Base-by-base conservation (phyloP, 2,329 filamentous ascomycete species). In the Apiospora arundinis region DNA sequence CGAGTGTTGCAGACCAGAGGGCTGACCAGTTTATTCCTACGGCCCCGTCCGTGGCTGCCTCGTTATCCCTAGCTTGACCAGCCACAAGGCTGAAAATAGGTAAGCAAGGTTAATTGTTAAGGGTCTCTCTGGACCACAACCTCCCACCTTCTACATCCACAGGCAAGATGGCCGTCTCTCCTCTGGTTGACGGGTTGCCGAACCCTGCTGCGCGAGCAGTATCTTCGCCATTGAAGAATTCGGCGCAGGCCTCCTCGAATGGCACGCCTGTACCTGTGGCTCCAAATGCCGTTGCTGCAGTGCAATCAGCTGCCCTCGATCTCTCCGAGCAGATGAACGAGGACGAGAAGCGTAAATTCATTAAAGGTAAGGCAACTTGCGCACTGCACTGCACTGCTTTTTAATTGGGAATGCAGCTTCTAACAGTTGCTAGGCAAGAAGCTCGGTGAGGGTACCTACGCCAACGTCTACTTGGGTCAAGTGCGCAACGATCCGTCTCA, bases 401-500 rank as follows among this genome's bases (percentile, higher is more conserved):
- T 21, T 7, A 21, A 40, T 28, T 28, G 52, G 56, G 65, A 32
- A 44, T 45, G 2, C 14, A 68, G 66, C 70, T 12, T 48, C 18
- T 4, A 12, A 21, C 7, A 23, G n/a, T 40, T 4, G 23, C 67
- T 75, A 94, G 93, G 94, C 78, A 95, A 93, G 81, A 96, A 96
- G 80, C 90, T 99, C 72, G 96, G 96, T 81, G 94, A 97, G 83
- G 96, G 96, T 85, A 98, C 96, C 74, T 99, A 99, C 81, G 96
- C 96, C 80, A 92, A 97, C 78, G 96, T 99, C 78, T 98, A 95
- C 85, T 90, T 95, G 69, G 96, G 95, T 69, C 93, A 95, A 82
- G 88, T 96, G 65, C 90, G 91, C 72, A 85, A 84, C 76, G 91
- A 96, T 76, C 92, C 94, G 7, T 87, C 87, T 45, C 88, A 90